A percentile compares a stretch with the other conserved stretches of the same genome.
phyloP scores from a whole-genome alignment of 768 basidiomycete species.

The Gloeophyllum trabeum region DNA sequence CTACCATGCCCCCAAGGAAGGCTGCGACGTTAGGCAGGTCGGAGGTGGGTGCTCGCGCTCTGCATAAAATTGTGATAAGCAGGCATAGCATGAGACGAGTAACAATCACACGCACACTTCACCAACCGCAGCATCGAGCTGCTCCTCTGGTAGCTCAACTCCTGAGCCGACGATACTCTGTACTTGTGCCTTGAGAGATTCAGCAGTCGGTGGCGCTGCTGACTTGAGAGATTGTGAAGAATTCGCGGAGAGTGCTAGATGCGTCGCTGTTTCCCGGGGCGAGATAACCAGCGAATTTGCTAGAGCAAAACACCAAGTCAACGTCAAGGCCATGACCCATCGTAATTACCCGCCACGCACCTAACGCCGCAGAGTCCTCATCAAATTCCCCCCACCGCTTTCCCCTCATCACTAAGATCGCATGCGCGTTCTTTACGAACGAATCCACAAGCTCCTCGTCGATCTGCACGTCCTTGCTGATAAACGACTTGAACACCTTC shows the following conservation, averaged over 20 bases:
- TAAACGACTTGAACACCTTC: constrained; percentile 25
- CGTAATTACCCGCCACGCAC: constrained; percentile 24
- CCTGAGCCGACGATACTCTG: constrained; percentile 36
- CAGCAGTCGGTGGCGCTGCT: constrained; percentile 28
- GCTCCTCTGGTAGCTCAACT: constrained; percentile 37
- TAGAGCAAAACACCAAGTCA: constrained; percentile 13
- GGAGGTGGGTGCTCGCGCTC: constrained; percentile 68
- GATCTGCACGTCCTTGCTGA: constrained; percentile 22
- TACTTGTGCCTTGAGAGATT: constrained; percentile 41
- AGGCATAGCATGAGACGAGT: not conserved
- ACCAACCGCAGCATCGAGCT: constrained; percentile 49
- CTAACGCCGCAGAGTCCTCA: constrained; percentile 31
- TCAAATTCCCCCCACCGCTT: constrained; percentile 50
- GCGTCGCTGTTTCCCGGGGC: constrained; percentile 53
- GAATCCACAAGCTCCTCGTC: constrained; percentile 47
- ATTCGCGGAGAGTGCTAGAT: constrained; percentile 66
- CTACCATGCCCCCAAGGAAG: constrained; percentile 85
- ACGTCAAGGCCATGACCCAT: constrained; percentile 3
- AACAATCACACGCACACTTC: constrained; percentile 53
- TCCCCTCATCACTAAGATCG: constrained; percentile 53
- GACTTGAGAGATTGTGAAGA: constrained; percentile 15
- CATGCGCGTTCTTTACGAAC: constrained; percentile 78
- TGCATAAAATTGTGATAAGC: constrained; percentile 16
- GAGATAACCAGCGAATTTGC: constrained; percentile 26
- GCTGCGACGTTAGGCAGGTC: constrained; percentile 93